Base-by-base conservation (phyloP, 495 filamentous ascomycete genomes). In the Daldinia loculata region DNA sequence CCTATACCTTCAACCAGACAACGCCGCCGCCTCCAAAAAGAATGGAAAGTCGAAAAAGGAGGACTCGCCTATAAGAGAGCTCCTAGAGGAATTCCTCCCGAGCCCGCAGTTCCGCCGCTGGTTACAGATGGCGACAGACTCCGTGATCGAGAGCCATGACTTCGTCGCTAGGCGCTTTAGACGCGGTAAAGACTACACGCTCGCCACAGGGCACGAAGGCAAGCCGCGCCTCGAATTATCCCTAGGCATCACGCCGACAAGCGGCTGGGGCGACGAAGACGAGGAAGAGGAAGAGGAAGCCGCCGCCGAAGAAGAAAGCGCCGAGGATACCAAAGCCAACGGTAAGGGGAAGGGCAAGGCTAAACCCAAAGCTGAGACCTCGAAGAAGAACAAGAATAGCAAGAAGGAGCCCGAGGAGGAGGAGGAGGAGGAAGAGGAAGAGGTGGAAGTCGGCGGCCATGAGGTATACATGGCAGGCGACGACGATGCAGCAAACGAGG, bases 401-500 rank as follows among this genome's bases (percentile, higher is more conserved):
- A 53, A 53, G 1, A 53, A 53, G 50, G 24, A 78, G 48, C 64
- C 75, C n/a, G 78, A 79, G 12, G 79, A 80, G 55, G 43, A 75
- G 14, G 43, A 75, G 14, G 68, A 76, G 0, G 66, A 69, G 12
- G 76, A 61, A 69, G 78, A 72, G 55, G 70, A 76, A 30, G 76
- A 67, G 24, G 80, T 86, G 50, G 89, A 92, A 69, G 88, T 93
- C 15, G 94, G 94, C 63, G 94, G 93, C 19, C 93, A 96, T 74
- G 92, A 97, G 76, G 90, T 94, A 45, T 97, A 97, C 83, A 95
- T 97, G 93, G 92, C 92, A 15, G 90, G 88, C 53, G 93, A 95
- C 67, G 92, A 95, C 41, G 89, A 91, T 43, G 84, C 88, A 29
- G 74, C 61, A 27, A 83, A 89, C 60, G 89, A 87, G 19, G 92